Evolutionary conservation across 129 eudicot genomes (phyloP), one percentile per base, ranked within the genome.

Genomic region (Tagetes patula): DNA sequence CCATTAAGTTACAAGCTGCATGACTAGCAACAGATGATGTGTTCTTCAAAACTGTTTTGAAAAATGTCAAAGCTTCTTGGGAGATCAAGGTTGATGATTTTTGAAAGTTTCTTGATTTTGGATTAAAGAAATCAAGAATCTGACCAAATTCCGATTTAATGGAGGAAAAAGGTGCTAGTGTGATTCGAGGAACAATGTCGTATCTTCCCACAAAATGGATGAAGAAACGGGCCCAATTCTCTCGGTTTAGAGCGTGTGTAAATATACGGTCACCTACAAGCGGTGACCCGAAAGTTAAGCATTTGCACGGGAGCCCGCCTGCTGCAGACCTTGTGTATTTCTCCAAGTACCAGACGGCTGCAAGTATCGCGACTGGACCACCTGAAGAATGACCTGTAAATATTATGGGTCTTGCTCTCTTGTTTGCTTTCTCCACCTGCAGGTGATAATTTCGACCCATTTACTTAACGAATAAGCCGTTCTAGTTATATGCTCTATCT

Each of bases 341-440:
- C 63, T 89, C 98, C 27, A 93, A 71, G 81, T 79, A 89, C 96
- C 96, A 90, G 37, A 93, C 81, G 36, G 98, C 78, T 73, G 92
- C 84, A 45, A 93, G 81, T 58, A 86, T 86, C 42, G 98, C 98
- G 14, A 81, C 73, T 30, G 92, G 83, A 50, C 90, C 98, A 49
- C 92, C 98, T 1, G 96, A 77, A 40, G 90, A 93, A 71, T 89
- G 96, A 2, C 98, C 98, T 9, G 96, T 65, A 65, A 93, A 93
- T 55, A 89, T 80, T 27, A 93, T 49, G 38, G 86, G 87, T 65
- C 75, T 93, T 9, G 37, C 73, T n/a, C 73, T 83, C 34, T 70
- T 65, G 8, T 76, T 78, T 33, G 96, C 90, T 40, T 46, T 87
- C 42, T 87, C 86, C 55, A 93, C 96, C 98, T 93, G 89, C 61